Base-by-base conservation (phyloP, 2,329 filamentous ascomycete species). In the Botrytis paeoniae region DNA sequence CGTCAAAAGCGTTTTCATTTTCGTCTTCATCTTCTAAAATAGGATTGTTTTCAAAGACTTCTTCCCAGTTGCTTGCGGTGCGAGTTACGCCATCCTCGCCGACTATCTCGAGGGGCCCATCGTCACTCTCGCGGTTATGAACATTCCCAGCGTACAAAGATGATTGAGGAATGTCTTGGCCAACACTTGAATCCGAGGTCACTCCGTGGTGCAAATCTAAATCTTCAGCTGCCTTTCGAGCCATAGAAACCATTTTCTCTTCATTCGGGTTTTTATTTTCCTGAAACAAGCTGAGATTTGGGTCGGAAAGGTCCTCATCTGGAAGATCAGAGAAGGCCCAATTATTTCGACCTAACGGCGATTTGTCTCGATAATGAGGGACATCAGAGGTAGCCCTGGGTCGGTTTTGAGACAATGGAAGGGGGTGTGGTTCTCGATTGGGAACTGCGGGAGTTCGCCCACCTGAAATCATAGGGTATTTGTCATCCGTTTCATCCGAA, bases 351-450 rank as follows among this genome's bases (percentile, higher is more conserved):
- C 85, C 88, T 25, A 91, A 79, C 0, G 86, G 86, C 69, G 89
- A 86, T 70, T 85, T 81, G 3, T 83, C 81, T 6, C 82, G 82
- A 9, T 80, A 78, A 61, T 82, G 83, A 6, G 87, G 87, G 0
- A 88, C 88, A 77, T 90, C 89, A 0, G 89, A 90, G 68, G 85
- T 83, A 41, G 89, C 84, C 61, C 89, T 83, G 29, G 86, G 87
- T 54, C 88, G 73, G 41, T 69, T 69, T 43, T 64, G 57, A 64
- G 57, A 59, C 70, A 62, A 54, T 54, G 59, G 64, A 62, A 69
- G 59, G 68, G 72, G 63, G 25, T 60, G 12, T 29, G n/a, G 51
- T 7, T 25, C 48, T 61, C 41, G 48, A 41, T 69, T 69, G 20
- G 48, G 65, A 5, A 69, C 25, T 57, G 65, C 65, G 57, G 48